Evolutionary conservation across 805 yeast species (phyloP), one percentile per base, ranked within the genome.

Genomic region (Starmerella apicola): DNA sequence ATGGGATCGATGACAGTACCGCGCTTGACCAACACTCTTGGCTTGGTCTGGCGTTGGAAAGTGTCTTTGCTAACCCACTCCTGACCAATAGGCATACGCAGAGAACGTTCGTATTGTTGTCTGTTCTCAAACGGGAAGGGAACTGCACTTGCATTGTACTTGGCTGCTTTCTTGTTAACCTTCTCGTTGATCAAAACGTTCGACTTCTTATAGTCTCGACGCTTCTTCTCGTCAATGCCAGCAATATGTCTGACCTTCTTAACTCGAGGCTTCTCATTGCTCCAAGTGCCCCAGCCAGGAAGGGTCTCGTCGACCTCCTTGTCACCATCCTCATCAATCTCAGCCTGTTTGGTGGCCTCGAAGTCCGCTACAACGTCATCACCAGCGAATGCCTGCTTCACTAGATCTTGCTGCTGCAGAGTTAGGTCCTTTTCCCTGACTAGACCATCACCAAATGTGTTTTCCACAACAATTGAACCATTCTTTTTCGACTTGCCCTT

Each of bases 231-330:
- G 28, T 73, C 78, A 36, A 85, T 76, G 35, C 98, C 97, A 53
- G 78, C 74, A 21, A 82, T 65, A 49, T 74, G 81, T 51, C 80
- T 74, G 26, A 78, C 67, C 57, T 76, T 79, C 56, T 74, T 71
- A 57, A 72, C 75, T 55, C 70, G 69, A 44, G 58, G 64, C 50
- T 56, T 42, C 8, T 71, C 74, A 28, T 95, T 95, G 9, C 88
- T 81, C 98, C 98, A 91, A 32, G 80, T 81, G 35, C 97, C 97
- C 96, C 97, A 91, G 1, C 98, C 98, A 3, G 96, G 97, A 38
- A 86, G 62, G 0, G 94, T 79, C 35, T 80, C 63, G 56, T 86
- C 95, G 43, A 80, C 78, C 53, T 78, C 85, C 55, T 83, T 71
- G 60, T 88, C 96, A 42, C 76, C 96, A 59, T 88, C 96, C 34